Percentiles rank a stretch among this genome's conserved stretches.
These are phyloP conservation scores for Aaosphaeria arxii DNA, from an alignment of 2,329 filamentous ascomycete species.

Conservation along the genomic window DNA sequence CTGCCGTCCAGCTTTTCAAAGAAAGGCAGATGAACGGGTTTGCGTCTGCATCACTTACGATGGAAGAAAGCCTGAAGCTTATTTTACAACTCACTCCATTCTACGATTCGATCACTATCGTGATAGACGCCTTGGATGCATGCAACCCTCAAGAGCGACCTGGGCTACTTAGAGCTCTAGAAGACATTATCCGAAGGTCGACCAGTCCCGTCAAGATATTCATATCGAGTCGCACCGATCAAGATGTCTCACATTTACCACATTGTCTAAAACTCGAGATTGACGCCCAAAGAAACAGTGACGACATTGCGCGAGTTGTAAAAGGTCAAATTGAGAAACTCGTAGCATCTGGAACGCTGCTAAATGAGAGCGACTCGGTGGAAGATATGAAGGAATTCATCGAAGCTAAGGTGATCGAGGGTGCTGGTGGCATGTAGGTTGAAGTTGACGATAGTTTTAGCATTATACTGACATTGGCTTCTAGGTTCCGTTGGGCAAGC, in stretches of 20 bases:
- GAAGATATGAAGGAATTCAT: too few species aligned
- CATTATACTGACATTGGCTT: conserved; percentile 8
- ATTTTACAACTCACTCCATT: conserved; percentile 19
- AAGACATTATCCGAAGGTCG: not conserved
- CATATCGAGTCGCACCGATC: conserved; percentile 27
- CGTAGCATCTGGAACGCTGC: too few species aligned
- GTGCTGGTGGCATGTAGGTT: conserved; percentile 26
- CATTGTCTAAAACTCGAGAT: conserved; percentile 25
- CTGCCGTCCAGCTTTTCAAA: conserved; percentile 9
- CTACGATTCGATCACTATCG: conserved; percentile 1
- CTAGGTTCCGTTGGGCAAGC: conserved; percentile 32
- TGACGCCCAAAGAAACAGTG: conserved; percentile 14
- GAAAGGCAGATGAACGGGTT: conserved; percentile 10
- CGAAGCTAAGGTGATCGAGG: too few species aligned
- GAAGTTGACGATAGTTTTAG: too few species aligned
- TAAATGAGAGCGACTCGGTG: too few species aligned
- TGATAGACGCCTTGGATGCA: conserved; percentile 34
- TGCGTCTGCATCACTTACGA: conserved; percentile 10
- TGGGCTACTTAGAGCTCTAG: conserved; percentile 19
- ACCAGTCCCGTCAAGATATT: not conserved
- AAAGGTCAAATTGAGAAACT: conserved; percentile 8
- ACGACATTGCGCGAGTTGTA: conserved; percentile 27
- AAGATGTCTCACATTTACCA: conserved; percentile 11
- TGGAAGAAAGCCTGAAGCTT: conserved; percentile 8
- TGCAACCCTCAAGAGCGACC: conserved; percentile 17